A percentile compares a stretch with the other conserved stretches of the same genome.
These are phyloP conservation scores for Gossypium aridum DNA, from an alignment of 441 rosid genomes.

Conservation along the genomic window DNA sequence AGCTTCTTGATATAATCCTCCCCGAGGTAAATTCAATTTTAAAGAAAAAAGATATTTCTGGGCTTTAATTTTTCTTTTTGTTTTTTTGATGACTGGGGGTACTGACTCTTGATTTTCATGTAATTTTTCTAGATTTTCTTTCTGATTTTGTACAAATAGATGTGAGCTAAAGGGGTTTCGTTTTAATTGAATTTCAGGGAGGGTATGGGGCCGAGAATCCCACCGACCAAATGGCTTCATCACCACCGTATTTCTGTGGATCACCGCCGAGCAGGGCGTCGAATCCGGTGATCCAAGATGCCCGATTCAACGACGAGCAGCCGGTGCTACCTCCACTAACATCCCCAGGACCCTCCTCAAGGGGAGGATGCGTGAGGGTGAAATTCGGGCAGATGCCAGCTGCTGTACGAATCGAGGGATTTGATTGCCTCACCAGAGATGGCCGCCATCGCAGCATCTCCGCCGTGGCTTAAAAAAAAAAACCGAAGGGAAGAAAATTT, in stretches of 20 bases:
- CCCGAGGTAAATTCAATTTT: slow-evolving; percentile 19
- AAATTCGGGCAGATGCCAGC: slow-evolving; percentile 56
- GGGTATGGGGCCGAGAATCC: slow-evolving; percentile 26
- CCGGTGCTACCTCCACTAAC: slow-evolving; percentile 2
- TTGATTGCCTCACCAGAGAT: slow-evolving; percentile 62
- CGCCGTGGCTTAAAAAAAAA: slow-evolving; percentile 38
- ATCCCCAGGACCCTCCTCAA: slow-evolving; percentile 22
- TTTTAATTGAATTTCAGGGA: slow-evolving; percentile 24
- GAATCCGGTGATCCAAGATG: slow-evolving; percentile 61
- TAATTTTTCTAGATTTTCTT: neutral
- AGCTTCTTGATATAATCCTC: slow-evolving; percentile 41
- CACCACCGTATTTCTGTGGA: slow-evolving; percentile 58
- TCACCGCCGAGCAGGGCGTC: slow-evolving; percentile 60
- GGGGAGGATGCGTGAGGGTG: slow-evolving; percentile 37
- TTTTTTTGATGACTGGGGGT: neutral
- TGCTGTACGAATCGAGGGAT: slow-evolving; percentile 61
- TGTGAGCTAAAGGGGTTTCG: neutral
- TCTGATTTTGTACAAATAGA: neutral
- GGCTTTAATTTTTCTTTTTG: neutral
- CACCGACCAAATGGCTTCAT: slow-evolving; percentile 29
- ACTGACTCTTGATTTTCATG: neutral
- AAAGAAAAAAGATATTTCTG: neutral
- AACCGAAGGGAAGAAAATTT: neutral
- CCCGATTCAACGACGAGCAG: slow-evolving; percentile 37
- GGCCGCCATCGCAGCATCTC: slow-evolving; percentile 54